Percentiles rank a stretch among this genome's conserved stretches.
Conservation (phyloP, 208 protist species). For the Crithidia bombi region DNA sequence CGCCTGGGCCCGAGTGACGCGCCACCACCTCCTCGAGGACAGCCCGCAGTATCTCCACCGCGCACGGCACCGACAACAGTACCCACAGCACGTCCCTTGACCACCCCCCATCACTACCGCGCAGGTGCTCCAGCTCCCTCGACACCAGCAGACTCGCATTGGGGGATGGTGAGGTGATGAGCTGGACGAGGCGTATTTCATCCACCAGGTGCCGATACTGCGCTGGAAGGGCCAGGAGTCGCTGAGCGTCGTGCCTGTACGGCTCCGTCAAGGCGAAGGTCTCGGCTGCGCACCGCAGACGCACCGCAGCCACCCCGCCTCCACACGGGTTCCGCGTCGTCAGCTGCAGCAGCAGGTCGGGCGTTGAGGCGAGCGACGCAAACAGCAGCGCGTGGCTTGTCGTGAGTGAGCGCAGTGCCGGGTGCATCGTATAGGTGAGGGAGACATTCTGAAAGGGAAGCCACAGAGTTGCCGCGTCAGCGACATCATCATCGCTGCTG, state of each 20-base stretch:
- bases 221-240: constrained; percentile 9
- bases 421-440: constrained; percentile 25
- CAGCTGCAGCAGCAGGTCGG: constrained; percentile 32
- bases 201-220: constrained; percentile 17
- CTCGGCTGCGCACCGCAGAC: constrained; percentile 29
- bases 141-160: constrained; percentile 18
- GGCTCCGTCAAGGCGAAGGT: constrained; percentile 14
- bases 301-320: constrained; percentile 29
- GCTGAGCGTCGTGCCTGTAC: constrained; percentile 12
- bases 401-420: constrained; percentile 16
- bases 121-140: constrained; percentile 7
- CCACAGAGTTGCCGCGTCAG: neutral
- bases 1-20: constrained; percentile 21
- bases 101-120: neutral
- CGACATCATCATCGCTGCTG: neutral
- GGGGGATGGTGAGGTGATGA: constrained; percentile 5
- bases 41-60: constrained; percentile 28
- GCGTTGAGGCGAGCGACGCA: constrained; percentile 20
- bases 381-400: constrained; percentile 34
- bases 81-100: constrained; percentile 20
- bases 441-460: constrained; percentile 22
- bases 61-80: constrained; percentile 29
- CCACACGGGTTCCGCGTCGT: constrained; percentile 34
- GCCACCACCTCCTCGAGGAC: constrained; percentile 37
- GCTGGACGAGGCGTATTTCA: constrained; percentile 26